phyloP scores from a whole-genome alignment of 306 rosid species.

The Citrullus mucosospermus region DNA sequence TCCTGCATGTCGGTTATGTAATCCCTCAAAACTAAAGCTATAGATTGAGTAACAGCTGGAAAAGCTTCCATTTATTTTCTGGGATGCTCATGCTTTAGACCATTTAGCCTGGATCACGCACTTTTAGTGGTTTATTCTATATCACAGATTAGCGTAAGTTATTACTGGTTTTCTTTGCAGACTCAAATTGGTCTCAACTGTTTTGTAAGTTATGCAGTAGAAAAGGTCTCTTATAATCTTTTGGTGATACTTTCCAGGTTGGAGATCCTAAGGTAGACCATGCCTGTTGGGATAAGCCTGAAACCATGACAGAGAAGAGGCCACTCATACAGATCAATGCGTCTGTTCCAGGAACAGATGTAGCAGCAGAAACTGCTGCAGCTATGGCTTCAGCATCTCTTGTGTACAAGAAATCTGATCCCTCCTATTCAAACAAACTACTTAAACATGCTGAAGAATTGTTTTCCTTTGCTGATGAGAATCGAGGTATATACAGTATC shows the following conservation, averaged over 20 bases:
- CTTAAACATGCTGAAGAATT: constrained; percentile 75
- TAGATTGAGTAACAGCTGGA: not conserved
- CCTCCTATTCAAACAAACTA: constrained; percentile 57
- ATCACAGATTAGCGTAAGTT: not conserved
- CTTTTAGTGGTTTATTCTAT: not conserved
- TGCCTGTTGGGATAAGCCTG: constrained; percentile 86
- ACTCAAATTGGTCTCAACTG: not conserved
- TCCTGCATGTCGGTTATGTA: not conserved
- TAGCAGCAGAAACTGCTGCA: constrained; percentile 92
- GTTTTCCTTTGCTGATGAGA: constrained; percentile 62
- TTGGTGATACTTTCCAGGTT: constrained; percentile 37
- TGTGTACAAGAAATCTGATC: constrained; percentile 51
- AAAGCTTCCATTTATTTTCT: not conserved
- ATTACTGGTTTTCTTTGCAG: not conserved
- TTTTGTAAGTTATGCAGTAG: not conserved
- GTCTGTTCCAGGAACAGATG: constrained; percentile 73
- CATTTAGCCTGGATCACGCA: not conserved
- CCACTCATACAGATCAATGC: constrained; percentile 68
- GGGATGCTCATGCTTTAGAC: not conserved
- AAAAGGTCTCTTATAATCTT: constrained; percentile 4
- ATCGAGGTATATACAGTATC: constrained; percentile 46
- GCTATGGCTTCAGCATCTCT: constrained; percentile 99
- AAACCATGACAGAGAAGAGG: constrained; percentile 48
- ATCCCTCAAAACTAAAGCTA: not conserved
- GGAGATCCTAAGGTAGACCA: constrained; percentile 77